A percentile compares a stretch with the other conserved stretches of the same genome.
Evolutionary conservation across 495 filamentous ascomycete species (phyloP).

Genomic region (Aspergillus egyptiacus): DNA sequence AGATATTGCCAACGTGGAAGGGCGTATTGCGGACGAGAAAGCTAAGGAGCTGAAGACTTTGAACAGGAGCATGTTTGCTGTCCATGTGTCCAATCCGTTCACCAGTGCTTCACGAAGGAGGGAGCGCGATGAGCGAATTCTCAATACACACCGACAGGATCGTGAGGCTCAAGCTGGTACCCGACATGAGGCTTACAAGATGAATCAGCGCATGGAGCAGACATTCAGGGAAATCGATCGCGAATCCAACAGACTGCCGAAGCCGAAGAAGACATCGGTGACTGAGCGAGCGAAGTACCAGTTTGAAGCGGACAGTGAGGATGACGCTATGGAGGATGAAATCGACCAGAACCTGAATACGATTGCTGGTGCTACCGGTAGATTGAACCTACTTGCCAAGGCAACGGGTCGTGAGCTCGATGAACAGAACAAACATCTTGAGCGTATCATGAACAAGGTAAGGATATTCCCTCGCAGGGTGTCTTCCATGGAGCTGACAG

Average conservation of each 20-base stretch:
- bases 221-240: slow-evolving; percentile 50
- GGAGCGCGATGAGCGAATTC: slow-evolving; percentile 53
- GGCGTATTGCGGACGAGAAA: slow-evolving; percentile 66
- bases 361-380: slow-evolving; percentile 51
- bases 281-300: slow-evolving; percentile 70
- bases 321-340: slow-evolving; percentile 69
- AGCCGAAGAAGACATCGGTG: slow-evolving; percentile 45
- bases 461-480: slow-evolving; percentile 6
- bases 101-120: slow-evolving; percentile 51
- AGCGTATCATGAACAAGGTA: slow-evolving; percentile 68
- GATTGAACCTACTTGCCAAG: slow-evolving; percentile 60
- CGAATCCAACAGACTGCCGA: slow-evolving; percentile 31
- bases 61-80: slow-evolving; percentile 79
- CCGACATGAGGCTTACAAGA: slow-evolving; percentile 55
- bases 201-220: slow-evolving; percentile 54
- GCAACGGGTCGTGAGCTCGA: slow-evolving; percentile 71
- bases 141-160: slow-evolving; percentile 59
- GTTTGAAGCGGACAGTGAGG: slow-evolving; percentile 70
- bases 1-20: slow-evolving; percentile 62
- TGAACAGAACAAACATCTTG: slow-evolving; percentile 66
- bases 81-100: slow-evolving; percentile 70
- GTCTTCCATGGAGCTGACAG: slow-evolving; percentile 23
- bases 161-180: slow-evolving; percentile 63
- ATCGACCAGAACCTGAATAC: slow-evolving; percentile 62
- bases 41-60: slow-evolving; percentile 67